Conservation (phyloP, 2,329 filamentous ascomycete species). For the Colletotrichum lindemuthianum region DNA sequence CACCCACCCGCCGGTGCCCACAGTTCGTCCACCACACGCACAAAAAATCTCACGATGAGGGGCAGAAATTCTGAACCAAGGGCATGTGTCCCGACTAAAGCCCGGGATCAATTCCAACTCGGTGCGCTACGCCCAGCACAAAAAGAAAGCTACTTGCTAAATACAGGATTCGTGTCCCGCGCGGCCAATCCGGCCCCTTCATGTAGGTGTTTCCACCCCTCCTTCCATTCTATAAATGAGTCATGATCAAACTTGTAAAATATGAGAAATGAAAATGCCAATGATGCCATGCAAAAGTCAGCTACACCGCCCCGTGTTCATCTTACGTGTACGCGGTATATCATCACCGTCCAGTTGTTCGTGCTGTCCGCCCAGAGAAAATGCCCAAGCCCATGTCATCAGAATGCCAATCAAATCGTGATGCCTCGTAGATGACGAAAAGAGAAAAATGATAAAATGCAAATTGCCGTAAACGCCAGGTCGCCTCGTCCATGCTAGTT, state of each 20-base stretch:
- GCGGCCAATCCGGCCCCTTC: not conserved
- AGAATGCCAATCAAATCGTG: not conserved
- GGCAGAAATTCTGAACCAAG: conserved; percentile 2
- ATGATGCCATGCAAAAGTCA: conserved; percentile 24
- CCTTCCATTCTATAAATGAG: conserved; percentile 18
- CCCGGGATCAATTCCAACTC: not conserved
- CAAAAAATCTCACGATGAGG: conserved; percentile 18
- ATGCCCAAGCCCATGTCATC: conserved; percentile 3
- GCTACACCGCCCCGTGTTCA: conserved; percentile 22
- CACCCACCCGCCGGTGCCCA: not conserved
- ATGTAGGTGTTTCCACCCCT: not conserved
- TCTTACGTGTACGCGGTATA: conserved; percentile 23
- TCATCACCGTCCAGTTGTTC: conserved; percentile 25
- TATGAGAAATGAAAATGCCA: conserved; percentile 4
- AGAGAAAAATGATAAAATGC: not conserved
- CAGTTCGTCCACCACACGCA: conserved; percentile 8
- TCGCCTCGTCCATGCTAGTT: conserved; percentile 21
- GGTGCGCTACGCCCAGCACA: conserved; percentile 1
- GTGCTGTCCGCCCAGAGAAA: conserved; percentile 1
- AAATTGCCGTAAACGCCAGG: conserved; percentile 16
- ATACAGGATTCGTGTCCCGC: not conserved
- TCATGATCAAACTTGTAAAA: conserved; percentile 11
- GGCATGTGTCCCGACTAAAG: too few species aligned
- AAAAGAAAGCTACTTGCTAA: not conserved
- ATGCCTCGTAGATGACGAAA: not conserved